Percentiles rank a stretch among this genome's conserved stretches.
These are phyloP conservation scores for Sugiyamaella chiloensis DNA, from an alignment of 805 yeast genomes.

Conservation along the genomic window DNA sequence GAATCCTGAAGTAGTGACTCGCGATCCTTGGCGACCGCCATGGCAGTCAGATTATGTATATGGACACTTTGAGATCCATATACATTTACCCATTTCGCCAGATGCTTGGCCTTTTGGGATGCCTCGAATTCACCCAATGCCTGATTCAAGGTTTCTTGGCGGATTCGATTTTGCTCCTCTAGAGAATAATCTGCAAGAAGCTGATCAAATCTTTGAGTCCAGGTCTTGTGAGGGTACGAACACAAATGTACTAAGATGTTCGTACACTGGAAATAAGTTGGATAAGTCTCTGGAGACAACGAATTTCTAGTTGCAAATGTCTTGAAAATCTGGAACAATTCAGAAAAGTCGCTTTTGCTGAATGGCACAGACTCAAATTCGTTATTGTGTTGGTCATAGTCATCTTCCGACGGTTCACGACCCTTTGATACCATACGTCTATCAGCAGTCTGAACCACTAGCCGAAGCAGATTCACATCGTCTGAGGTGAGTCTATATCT, in stretches of 20 bases:
- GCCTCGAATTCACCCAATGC: neutral
- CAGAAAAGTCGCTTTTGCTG: conserved; percentile 15
- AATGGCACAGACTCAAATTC: neutral
- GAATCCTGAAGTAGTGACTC: conserved; percentile 1
- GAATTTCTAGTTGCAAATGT: conserved; percentile 16
- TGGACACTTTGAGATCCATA: neutral
- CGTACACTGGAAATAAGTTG: conserved; percentile 20
- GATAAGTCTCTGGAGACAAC: conserved; percentile 9
- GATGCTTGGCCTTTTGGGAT: neutral
- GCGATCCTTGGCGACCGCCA: neutral
- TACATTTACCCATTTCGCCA: neutral
- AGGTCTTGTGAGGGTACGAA: conserved; percentile 15
- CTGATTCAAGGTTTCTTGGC: neutral
- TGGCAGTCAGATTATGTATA: neutral
- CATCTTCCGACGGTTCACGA: neutral
- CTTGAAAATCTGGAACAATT: conserved; percentile 17
- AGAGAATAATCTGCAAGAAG: conserved; percentile 16
- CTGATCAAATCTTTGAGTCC: conserved; percentile 20
- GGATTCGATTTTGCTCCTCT: neutral
- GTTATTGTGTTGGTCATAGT: too few relatives aligned
- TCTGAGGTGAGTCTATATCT: too few relatives aligned
- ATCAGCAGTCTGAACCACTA: conserved; percentile 22
- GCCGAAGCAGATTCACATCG: conserved; percentile 19
- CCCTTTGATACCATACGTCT: neutral
- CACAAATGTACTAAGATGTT: conserved; percentile 19